These are phyloP conservation scores for Carex pumila DNA, from an alignment of 176 grass and related monocot genomes.

Conservation along the genomic window DNA sequence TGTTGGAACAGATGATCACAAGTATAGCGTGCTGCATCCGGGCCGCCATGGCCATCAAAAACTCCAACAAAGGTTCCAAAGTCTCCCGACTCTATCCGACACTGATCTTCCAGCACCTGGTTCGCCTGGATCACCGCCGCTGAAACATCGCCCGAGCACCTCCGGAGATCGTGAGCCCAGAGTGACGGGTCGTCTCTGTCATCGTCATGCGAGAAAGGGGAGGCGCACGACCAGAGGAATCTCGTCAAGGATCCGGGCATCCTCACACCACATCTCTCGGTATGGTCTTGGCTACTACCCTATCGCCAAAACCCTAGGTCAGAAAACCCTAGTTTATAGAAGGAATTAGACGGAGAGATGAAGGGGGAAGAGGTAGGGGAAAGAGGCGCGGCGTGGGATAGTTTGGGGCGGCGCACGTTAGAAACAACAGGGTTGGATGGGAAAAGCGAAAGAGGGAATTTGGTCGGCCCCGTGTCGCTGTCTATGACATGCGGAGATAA, in stretches of 20 bases:
- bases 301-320: constrained; percentile 22
- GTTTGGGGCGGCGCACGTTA: constrained; percentile 24
- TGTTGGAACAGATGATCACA: constrained; percentile 62
- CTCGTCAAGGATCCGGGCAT: constrained; percentile 69
- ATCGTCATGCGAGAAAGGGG: constrained; percentile 19
- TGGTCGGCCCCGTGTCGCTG: constrained; percentile 8
- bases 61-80: constrained; percentile 71
- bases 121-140: constrained; percentile 85
- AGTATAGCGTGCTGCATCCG: constrained; percentile 62
- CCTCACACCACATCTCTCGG: constrained; percentile 77
- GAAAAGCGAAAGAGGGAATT: constrained; percentile 16
- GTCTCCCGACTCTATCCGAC: constrained; percentile 61
- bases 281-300: not conserved
- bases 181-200: constrained; percentile 46
- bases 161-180: constrained; percentile 63
- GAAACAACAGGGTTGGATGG: not conserved
- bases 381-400: constrained; percentile 9
- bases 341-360: not conserved
- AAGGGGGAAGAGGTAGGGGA: constrained; percentile 3
- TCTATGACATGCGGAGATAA: constrained; percentile 6
- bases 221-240: constrained; percentile 65
- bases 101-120: constrained; percentile 88
- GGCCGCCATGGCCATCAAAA: constrained; percentile 80
- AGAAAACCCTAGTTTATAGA: constrained; percentile 17
- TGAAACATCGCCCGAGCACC: constrained; percentile 56